Conservation (phyloP, 179 eudicot species). For the Heliamphora pulchella region DNA sequence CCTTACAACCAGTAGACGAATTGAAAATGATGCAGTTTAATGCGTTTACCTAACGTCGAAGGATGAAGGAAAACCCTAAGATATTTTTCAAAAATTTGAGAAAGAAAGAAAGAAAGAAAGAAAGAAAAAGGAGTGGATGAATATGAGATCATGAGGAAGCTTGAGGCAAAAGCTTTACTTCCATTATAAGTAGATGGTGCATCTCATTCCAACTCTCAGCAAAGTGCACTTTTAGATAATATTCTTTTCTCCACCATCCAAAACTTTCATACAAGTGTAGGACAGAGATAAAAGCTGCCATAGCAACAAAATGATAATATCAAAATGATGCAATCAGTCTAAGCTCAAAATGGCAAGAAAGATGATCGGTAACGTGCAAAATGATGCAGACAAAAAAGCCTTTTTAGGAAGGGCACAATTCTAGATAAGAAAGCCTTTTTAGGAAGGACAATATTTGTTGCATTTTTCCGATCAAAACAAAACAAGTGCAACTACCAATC, state of each 20-base stretch:
- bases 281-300: conserved; percentile 90
- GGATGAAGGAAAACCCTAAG: too few relatives aligned
- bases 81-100: neutral
- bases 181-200: conserved; percentile 99
- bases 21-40: too few relatives aligned
- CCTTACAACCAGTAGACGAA: too few relatives aligned
- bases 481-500: too few relatives aligned
- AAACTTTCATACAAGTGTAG: conserved; percentile 93
- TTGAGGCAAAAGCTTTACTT: conserved; percentile 42
- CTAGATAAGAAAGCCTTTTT: too few relatives aligned
- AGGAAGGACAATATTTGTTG: too few relatives aligned
- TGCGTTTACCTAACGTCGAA: too few relatives aligned
- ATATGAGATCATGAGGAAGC: neutral
- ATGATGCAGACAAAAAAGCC: neutral
- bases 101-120: conserved; percentile 12
- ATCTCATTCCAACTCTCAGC: conserved; percentile 99
- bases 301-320: neutral
- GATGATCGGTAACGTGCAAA: neutral
- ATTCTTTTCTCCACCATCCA: conserved; percentile 99
- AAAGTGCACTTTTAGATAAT: conserved; percentile 96
- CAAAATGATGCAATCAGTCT: conserved; percentile 12
- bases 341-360: neutral
- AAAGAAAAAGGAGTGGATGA: neutral
- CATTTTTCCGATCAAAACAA: too few relatives aligned
- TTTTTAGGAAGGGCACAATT: too few relatives aligned